These are phyloP conservation scores for Crinitomyces ghanaensis DNA, from an alignment of 805 yeast species.

Conservation along the genomic window DNA sequence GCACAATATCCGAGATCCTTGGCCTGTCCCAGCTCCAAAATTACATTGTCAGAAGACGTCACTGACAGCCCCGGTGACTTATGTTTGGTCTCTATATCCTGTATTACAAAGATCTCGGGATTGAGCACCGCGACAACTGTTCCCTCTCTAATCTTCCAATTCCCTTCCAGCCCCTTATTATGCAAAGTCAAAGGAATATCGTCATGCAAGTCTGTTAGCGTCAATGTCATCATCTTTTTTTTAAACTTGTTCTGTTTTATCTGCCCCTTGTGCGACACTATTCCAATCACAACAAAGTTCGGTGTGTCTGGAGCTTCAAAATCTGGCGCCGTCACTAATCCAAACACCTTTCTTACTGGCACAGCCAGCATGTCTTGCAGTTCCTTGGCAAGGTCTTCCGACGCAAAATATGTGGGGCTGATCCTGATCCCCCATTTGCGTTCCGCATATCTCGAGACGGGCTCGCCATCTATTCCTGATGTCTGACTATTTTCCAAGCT, in stretches of 20 bases:
- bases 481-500: constrained; percentile 2
- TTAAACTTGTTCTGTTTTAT: constrained; percentile 30
- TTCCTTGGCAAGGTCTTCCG: constrained; percentile 25
- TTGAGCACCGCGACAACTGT: constrained; percentile 65
- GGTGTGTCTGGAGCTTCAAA: constrained; percentile 57
- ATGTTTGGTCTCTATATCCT: too few relatives aligned
- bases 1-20: constrained; percentile 58
- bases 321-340: constrained; percentile 57
- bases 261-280: constrained; percentile 46
- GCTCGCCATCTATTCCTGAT: neutral
- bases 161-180: constrained; percentile 54
- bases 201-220: constrained; percentile 56
- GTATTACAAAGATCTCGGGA: constrained; percentile 46
- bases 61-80: constrained; percentile 46
- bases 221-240: constrained; percentile 48
- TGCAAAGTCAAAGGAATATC: constrained; percentile 52
- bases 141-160: constrained; percentile 66
- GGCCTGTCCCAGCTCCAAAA: constrained; percentile 66
- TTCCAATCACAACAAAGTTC: constrained; percentile 75
- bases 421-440: constrained; percentile 34
- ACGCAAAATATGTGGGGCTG: constrained; percentile 38
- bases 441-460: constrained; percentile 26
- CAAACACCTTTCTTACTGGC: constrained; percentile 46
- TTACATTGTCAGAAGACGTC: constrained; percentile 36
- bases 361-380: constrained; percentile 43